Percentiles rank a stretch among this genome's conserved stretches.
Conservation (phyloP, 352 stramenopile genomes). For the Globisporangium polare region DNA sequence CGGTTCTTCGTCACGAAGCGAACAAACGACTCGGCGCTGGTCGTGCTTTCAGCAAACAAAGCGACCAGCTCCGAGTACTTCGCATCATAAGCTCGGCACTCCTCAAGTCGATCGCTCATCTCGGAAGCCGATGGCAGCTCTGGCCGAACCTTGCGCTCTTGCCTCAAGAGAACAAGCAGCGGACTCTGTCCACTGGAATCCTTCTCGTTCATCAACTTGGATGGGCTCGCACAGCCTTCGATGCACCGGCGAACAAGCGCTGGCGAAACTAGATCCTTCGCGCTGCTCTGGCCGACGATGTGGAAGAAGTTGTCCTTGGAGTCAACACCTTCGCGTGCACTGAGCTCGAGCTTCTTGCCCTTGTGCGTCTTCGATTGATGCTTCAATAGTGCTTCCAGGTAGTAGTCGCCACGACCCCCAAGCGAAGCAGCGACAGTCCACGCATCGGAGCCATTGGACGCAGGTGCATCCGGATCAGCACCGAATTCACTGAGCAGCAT, state of each 20-base stretch:
- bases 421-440: conserved; percentile 54
- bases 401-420: conserved; percentile 33
- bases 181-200: conserved; percentile 44
- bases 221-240: conserved; percentile 23
- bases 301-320: conserved; percentile 67
- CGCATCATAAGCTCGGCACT: conserved; percentile 28
- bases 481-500: conserved; percentile 42
- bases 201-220: conserved; percentile 45
- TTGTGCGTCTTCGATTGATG: conserved; percentile 30
- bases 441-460: conserved; percentile 42
- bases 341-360: conserved; percentile 30
- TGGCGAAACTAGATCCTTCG: conserved; percentile 18
- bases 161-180: conserved; percentile 39
- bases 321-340: conserved; percentile 13
- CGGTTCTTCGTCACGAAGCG: conserved; percentile 7
- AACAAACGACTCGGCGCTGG: conserved; percentile 28
- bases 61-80: conserved; percentile 43
- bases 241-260: conserved; percentile 37
- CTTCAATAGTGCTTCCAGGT: conserved; percentile 46
- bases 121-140: conserved; percentile 19
- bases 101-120: conserved; percentile 35
- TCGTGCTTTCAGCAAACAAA: conserved; percentile 48
- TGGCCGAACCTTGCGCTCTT: conserved; percentile 21
- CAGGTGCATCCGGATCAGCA: conserved; percentile 29
- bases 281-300: conserved; percentile 28